Evolutionary conservation across 2,329 filamentous ascomycete species (phyloP).

Genomic region (Furcasterigmium sp.): DNA sequence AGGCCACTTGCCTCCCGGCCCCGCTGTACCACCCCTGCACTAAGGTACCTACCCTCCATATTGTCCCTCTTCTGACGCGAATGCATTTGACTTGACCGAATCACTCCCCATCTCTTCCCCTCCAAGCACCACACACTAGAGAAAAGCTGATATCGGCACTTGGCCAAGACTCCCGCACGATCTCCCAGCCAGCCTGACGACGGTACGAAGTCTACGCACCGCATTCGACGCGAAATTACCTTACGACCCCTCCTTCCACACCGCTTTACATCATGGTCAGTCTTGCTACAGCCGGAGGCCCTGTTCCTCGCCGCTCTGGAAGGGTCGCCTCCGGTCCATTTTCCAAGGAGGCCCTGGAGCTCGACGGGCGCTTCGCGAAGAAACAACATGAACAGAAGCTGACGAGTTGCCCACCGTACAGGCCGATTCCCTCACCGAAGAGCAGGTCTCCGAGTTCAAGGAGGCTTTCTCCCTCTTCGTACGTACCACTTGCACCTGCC

Average conservation of each 20-base stretch:
- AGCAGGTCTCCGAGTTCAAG: constrained; percentile 99
- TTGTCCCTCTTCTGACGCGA: constrained; percentile 3
- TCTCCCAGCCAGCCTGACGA: background rate
- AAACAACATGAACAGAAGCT: background rate
- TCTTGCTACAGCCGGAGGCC: too few relatives aligned
- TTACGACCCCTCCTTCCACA: background rate
- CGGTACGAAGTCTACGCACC: background rate
- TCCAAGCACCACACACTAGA: constrained; percentile 11
- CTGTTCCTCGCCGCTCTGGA: too few relatives aligned
- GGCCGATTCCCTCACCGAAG: constrained; percentile 98
- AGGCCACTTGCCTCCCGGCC: constrained; percentile 5
- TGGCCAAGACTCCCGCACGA: constrained; percentile 9
- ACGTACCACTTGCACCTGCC: constrained; percentile 40
- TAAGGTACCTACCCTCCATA: too few relatives aligned
- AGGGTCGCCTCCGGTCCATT: background rate
- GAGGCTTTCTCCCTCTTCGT: constrained; percentile 99
- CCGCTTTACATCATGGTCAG: constrained; percentile 4
- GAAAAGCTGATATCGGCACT: constrained; percentile 12
- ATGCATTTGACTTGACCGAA: constrained; percentile 2
- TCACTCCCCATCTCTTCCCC: constrained; percentile 9
- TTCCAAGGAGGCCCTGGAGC: too few relatives aligned
- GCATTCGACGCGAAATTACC: background rate
- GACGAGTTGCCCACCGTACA: constrained; percentile 28
- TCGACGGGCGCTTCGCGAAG: background rate
- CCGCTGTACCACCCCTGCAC: constrained; percentile 10